These are phyloP conservation scores for Auricularia sp. DNA, from an alignment of 768 basidiomycete genomes.

Conservation along the genomic window DNA sequence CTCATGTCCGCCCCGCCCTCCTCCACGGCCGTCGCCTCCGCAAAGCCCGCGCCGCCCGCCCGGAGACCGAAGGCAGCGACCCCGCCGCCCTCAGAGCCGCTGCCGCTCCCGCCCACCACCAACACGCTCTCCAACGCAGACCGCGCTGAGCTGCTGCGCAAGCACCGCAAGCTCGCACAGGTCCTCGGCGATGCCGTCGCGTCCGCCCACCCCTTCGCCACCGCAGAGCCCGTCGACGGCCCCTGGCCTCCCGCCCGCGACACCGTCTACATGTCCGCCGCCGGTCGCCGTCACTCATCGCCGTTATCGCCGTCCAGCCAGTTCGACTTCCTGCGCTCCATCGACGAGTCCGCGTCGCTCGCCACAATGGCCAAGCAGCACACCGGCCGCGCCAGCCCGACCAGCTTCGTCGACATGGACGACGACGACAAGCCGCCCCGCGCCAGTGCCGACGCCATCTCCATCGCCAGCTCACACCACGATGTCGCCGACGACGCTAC, in stretches of 20 bases:
- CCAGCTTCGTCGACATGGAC: neutral
- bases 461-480: neutral
- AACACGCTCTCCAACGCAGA: conserved; percentile 61
- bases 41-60: too few relatives aligned
- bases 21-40: too few relatives aligned
- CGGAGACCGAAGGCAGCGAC: neutral
- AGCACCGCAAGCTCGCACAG: conserved; percentile 69
- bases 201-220: conserved; percentile 23
- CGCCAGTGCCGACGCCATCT: neutral
- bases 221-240: neutral
- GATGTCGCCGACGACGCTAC: neutral
- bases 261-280: conserved; percentile 22
- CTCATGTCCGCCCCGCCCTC: too few relatives aligned
- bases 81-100: neutral
- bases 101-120: conserved; percentile 36
- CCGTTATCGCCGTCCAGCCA: conserved; percentile 24
- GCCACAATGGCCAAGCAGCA: neutral
- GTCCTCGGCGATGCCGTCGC: conserved; percentile 64
- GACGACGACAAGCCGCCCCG: conserved; percentile 1
- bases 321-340: conserved; percentile 29
- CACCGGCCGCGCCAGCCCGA: neutral
- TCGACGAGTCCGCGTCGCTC: neutral
- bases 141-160: conserved; percentile 62
- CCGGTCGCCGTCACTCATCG: conserved; percentile 29
- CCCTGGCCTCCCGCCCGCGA: conserved; percentile 10